These are phyloP conservation scores for Rubia balearica DNA, from an alignment of 305 asterid genomes.

Conservation along the genomic window DNA sequence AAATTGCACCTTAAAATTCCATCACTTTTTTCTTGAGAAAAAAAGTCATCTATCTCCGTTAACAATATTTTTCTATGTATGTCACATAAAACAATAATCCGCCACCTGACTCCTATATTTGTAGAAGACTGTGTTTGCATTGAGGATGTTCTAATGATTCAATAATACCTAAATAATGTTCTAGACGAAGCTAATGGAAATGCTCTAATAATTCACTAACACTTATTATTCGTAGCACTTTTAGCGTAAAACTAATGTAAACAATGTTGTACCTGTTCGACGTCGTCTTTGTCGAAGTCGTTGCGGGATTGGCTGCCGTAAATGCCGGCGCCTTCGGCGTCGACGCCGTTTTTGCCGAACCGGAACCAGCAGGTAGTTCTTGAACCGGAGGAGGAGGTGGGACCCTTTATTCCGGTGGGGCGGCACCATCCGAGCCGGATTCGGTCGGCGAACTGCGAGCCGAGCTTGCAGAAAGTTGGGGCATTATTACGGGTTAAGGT, in stretches of 20 bases:
- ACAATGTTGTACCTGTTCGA: slow-evolving; percentile 56
- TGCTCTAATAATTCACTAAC: too few relatives aligned
- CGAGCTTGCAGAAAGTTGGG: slow-evolving; percentile 19
- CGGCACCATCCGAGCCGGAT: slow-evolving; percentile 40
- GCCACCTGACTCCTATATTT: too few relatives aligned
- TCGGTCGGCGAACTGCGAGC: slow-evolving; percentile 28
- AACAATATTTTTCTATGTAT: background rate
- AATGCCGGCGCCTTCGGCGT: slow-evolving; percentile 86
- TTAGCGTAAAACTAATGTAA: background rate
- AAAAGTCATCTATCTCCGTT: too few relatives aligned
- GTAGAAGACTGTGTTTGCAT: too few relatives aligned
- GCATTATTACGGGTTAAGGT: slow-evolving; percentile 11
- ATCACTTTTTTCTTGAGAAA: background rate
- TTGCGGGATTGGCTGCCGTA: slow-evolving; percentile 85
- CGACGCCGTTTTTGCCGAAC: slow-evolving; percentile 85
- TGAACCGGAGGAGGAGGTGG: slow-evolving; percentile 42
- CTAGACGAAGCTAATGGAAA: too few relatives aligned
- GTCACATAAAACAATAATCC: too few relatives aligned
- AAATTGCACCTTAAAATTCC: background rate
- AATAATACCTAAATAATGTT: too few relatives aligned
- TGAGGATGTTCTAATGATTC: too few relatives aligned
- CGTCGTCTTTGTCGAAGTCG: slow-evolving; percentile 90
- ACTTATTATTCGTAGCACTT: too few relatives aligned
- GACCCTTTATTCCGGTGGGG: slow-evolving; percentile 34
- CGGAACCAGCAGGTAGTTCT: slow-evolving; percentile 71